phyloP scores from a whole-genome alignment of 371 early-diverging fungal species.

The Apophysomyces elegans region DNA sequence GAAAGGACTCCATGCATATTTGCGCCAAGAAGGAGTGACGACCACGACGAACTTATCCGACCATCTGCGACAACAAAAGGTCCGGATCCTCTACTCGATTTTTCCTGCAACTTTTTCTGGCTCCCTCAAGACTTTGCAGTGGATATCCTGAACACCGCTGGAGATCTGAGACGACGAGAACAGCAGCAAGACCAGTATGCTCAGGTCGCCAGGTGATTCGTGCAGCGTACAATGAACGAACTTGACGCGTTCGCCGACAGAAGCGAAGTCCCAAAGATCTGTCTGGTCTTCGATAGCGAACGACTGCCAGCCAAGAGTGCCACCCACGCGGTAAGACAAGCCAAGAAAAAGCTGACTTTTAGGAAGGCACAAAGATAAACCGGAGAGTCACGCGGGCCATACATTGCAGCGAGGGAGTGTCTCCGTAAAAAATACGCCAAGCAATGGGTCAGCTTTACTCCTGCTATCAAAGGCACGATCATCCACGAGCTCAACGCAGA shows the following conservation, averaged over 20 bases:
- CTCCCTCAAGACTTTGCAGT: not conserved
- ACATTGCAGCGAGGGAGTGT: not conserved
- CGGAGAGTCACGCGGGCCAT: not conserved
- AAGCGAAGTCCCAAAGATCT: not conserved
- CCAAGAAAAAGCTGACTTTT: not conserved
- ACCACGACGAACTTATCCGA: too few species aligned
- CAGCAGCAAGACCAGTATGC: not conserved
- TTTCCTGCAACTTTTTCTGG: not conserved
- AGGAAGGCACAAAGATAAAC: not conserved
- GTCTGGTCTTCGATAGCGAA: not conserved
- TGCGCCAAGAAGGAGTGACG: too few species aligned
- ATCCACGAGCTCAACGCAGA: not conserved
- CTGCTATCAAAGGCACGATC: not conserved
- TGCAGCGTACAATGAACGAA: not conserved
- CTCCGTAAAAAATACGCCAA: conserved; percentile 13
- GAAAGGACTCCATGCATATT: too few species aligned
- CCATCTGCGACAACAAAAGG: too few species aligned
- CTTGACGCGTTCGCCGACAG: not conserved
- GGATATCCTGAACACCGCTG: not conserved
- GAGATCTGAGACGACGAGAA: not conserved
- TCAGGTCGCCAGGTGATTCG: not conserved
- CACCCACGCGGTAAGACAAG: not conserved
- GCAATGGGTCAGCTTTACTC: not conserved
- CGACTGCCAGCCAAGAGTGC: not conserved
- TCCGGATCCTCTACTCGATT: too few species aligned